These are phyloP conservation scores for Plantago coronopus DNA, from an alignment of 305 asterid genomes.

Conservation along the genomic window DNA sequence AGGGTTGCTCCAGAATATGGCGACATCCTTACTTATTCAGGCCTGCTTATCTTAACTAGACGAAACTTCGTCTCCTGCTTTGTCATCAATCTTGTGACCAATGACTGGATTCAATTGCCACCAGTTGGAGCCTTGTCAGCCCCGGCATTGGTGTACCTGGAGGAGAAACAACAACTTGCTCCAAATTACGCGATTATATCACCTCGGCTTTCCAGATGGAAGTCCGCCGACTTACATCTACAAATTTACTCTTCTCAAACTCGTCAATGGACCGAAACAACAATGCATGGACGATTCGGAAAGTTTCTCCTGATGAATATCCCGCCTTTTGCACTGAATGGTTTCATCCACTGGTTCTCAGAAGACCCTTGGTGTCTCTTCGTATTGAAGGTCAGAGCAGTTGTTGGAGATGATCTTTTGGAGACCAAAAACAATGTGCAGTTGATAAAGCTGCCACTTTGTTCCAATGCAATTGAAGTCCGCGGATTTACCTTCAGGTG, in stretches of 20 bases:
- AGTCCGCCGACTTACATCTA: background rate
- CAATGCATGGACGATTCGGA: background rate
- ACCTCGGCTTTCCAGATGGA: background rate
- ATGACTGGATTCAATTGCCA: background rate
- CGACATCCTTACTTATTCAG: background rate
- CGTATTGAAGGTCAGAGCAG: background rate
- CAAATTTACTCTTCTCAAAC: background rate
- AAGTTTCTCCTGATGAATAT: no score
- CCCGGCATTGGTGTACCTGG: background rate
- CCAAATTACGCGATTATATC: background rate
- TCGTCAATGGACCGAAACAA: background rate
- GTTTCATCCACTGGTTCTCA: slow-evolving; percentile 7
- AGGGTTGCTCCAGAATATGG: background rate
- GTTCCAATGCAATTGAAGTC: no score
- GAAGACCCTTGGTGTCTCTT: background rate
- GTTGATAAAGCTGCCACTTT: background rate
- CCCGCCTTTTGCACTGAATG: background rate
- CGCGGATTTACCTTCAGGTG: background rate
- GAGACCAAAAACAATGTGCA: background rate
- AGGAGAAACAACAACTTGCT: background rate
- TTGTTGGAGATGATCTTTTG: background rate
- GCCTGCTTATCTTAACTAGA: background rate
- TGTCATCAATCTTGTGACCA: background rate
- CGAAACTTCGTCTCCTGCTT: background rate
- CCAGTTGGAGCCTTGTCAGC: background rate